Conservation (phyloP, 495 filamentous ascomycete genomes). For the Trichoderma gamsii region DNA sequence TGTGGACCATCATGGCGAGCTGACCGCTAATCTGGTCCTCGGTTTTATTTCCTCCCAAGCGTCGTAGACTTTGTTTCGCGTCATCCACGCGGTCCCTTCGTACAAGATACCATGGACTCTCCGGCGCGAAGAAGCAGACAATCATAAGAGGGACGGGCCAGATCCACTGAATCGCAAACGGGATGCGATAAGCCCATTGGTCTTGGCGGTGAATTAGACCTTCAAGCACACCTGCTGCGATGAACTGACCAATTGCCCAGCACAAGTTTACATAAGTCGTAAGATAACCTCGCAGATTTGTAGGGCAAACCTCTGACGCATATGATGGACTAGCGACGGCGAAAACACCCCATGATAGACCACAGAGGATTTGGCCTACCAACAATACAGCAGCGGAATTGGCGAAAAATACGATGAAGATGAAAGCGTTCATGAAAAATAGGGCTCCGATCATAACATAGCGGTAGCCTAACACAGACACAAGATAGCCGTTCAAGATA, state of each 20-base stretch:
- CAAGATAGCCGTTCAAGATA: conserved; percentile 43
- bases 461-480: conserved; percentile 43
- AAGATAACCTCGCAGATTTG: conserved; percentile 56
- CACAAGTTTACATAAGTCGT: conserved; percentile 69
- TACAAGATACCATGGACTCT: conserved; percentile 69
- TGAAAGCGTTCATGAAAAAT: conserved; percentile 38
- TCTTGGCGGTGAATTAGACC: conserved; percentile 45
- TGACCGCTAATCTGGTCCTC: conserved; percentile 27
- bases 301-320: conserved; percentile 54
- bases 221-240: conserved; percentile 56
- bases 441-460: conserved; percentile 39
- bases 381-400: conserved; percentile 51
- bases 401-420: conserved; percentile 56
- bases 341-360: conserved; percentile 58
- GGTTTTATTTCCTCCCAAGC: conserved; percentile 44
- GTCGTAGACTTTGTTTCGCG: conserved; percentile 41
- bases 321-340: conserved; percentile 38
- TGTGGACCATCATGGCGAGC: conserved; percentile 65
- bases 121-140: conserved; percentile 54
- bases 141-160: conserved; percentile 52
- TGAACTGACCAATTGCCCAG: conserved; percentile 63
- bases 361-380: conserved; percentile 60
- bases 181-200: conserved; percentile 67
- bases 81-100: conserved; percentile 52
- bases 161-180: conserved; percentile 54